Evolutionary conservation across 176 grass and related monocot species (phyloP), one percentile per base, ranked within the genome.

Genomic region (Cenchrus purpureus): DNA sequence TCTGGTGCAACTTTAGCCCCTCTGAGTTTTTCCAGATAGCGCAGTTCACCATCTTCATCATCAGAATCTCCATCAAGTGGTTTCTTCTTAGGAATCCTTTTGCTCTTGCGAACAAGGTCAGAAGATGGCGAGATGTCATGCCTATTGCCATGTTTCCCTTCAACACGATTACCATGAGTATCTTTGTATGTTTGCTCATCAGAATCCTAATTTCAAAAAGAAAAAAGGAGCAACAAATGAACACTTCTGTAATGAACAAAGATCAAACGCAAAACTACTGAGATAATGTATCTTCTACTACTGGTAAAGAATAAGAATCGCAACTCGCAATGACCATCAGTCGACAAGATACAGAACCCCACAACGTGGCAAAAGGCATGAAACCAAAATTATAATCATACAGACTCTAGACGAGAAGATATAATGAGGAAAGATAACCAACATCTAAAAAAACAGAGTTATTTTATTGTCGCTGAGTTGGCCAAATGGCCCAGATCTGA

Each of bases 11-110:
- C 70, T 87, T 88, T 94, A 56, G 74, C 83, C 67, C 71, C 81
- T 74, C 84, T 94, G 58, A 86, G 63, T 92, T 95, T 98, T 87
- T 92, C 88, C 43, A 92, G 85, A 86, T 95, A 95, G 15, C 75
- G 79, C 17, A 83, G 79, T 78, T 92, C 93, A 74, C 84, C 58
- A 76, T 92, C 94, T 57, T 91, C 88, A 4, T 92, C 88, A 63
- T 87, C 91, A 87, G 84, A 88, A 87, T 92, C 86, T 13, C 60
- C 45, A 43, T 94, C 92, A 69, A 86, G 72, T 61, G 70, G 70
- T 70, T 78, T 83, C 77, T 89, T 89, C 79, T 92, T 97, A 74
- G 91, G 85, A 71, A 94, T 80, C 85, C 94, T 86, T 86, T 86
- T 91, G 75, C 94, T 97, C 85, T 97, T 97, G 32, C 92, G 84